Base-by-base conservation (phyloP, 495 filamentous ascomycete genomes). In the Thermochaetoides thermophila region DNA sequence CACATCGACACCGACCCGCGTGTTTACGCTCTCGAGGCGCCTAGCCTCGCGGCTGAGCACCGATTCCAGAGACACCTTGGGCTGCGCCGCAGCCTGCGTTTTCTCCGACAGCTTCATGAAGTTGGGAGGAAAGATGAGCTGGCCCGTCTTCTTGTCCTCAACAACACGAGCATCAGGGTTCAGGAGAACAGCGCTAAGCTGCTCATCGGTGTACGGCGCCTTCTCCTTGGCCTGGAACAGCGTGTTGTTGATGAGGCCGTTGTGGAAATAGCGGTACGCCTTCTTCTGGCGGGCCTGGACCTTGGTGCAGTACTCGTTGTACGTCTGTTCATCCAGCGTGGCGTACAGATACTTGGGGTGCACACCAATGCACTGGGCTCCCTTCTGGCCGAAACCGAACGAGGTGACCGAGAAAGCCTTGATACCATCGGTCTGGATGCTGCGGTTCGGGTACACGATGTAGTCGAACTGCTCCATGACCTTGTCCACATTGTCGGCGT, bases 341-440 rank as follows among this genome's bases (percentile, higher is more conserved):
- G 91, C 89, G 51, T 77, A 99, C 35, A 99, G 75, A 55, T 96
- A 99, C 56, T 78, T 85, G 36, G 89, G 82, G 55, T 96, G 87
- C 32, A 99, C 80, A 60, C 87, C 91, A 52, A 99, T 85, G 28
- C 79, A 86, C 61, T 96, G 91, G 31, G 89, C 84, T 49, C 89
- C 89, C 73, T 96, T 96, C 59, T 99, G 89, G 38, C 89, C 89
- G 64, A 99, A 99, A 58, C 89, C 89, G 60, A 99, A 99, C 2
- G 89, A 99, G 10, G 91, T 99, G 34, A 99, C 79, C 1, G 84
- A 92, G 71, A 99, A 96, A 5, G 89, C 89, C 60, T 94, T 96
- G 60, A 99, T 64, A 34, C 91, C 89, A 49, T 96, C 89, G 17
- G 89, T 99, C 63, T 99, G 91, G 48, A 99, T 86, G 60, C 71